Base-by-base conservation (phyloP, 2,329 filamentous ascomycete genomes). In the Penicillium sp. region DNA sequence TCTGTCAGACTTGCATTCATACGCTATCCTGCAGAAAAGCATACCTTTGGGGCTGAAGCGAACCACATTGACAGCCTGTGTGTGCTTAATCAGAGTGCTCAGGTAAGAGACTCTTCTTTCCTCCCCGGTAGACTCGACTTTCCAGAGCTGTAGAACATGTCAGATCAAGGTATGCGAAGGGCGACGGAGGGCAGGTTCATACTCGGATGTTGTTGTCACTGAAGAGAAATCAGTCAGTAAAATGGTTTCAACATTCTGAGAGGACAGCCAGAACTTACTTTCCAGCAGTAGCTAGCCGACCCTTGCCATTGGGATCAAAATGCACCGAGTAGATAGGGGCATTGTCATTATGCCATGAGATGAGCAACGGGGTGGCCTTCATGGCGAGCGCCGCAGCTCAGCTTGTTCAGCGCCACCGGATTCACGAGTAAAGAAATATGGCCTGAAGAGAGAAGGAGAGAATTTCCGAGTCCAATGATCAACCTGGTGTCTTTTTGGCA, bases 311-410 rank as follows among this genome's bases (percentile, higher is more conserved):
- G 45, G 90, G 90, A 73, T 99, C 93, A 73, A 97, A 99, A 75
- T 97, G 93, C 66, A 91, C 91, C 41, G 93, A 97, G 79, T 97
- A 99, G 73, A 99, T 92, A 56, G 94, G 94, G 67, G 90, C 87
- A 78, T 95, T 96, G 72, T 96, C 90, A 75, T 97, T 90, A 77
- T 99, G 95, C 94, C 94, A 99, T 81, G 95, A 91, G 78, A 99
- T 93, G 72, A 97, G 93, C 66, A 99, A 84, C 67, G 94, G 93
- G 70, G 91, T 88, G 72, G 91, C 92, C 84, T 96, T 97, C 94
- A 99, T 99, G 73, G 75, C 71, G 70, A 63, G 58, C 62, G 62
- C 60, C 61, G 57, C 58, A 67, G 66, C 67, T 68, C 68, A 64
- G 61, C 56, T 51, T 61, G 56, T 42, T 50, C 35, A 56, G 17